A percentile compares a stretch with the other conserved stretches of the same genome.
phyloP scores from a whole-genome alignment of 169 alveolate genomes.

The Plasmodium ovale region DNA sequence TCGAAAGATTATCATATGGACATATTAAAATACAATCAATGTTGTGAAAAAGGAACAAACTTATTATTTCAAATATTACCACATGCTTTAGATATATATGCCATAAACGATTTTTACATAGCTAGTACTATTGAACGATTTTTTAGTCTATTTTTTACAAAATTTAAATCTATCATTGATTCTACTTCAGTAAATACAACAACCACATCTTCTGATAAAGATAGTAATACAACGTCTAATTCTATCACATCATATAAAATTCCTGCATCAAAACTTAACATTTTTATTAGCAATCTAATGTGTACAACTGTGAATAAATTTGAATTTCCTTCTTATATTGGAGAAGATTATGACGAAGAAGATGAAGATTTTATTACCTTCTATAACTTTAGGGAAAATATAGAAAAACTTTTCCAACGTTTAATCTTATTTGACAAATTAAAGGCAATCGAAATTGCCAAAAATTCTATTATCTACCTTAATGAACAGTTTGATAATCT shows the following conservation, averaged over 20 bases:
- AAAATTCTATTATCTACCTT: slow-evolving; percentile 48
- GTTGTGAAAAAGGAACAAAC: slow-evolving; percentile 39
- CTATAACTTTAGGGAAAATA: slow-evolving; percentile 48
- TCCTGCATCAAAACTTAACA: slow-evolving; percentile 25
- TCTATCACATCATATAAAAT: slow-evolving; percentile 62
- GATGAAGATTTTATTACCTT: slow-evolving; percentile 57
- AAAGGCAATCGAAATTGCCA: slow-evolving; percentile 63
- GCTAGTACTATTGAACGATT: slow-evolving; percentile 63
- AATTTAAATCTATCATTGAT: slow-evolving; percentile 46
- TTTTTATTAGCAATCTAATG: slow-evolving; percentile 32
- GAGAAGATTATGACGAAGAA: slow-evolving; percentile 69
- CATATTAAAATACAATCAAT: slow-evolving; percentile 29
- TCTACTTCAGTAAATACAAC: background rate
- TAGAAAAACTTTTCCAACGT: slow-evolving; percentile 65
- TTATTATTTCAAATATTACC: slow-evolving; percentile 37
- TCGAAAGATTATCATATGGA: slow-evolving; percentile 42
- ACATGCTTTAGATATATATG: slow-evolving; percentile 53
- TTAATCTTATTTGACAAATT: slow-evolving; percentile 60
- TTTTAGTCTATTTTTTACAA: slow-evolving; percentile 66
- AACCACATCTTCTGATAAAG: background rate
- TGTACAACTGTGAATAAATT: slow-evolving; percentile 63
- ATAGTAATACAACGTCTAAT: background rate
- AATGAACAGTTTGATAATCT: slow-evolving; percentile 56
- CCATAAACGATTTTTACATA: slow-evolving; percentile 29
- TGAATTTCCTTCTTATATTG: slow-evolving; percentile 41